A percentile compares a stretch with the other conserved stretches of the same genome.
Evolutionary conservation across 2,329 filamentous ascomycete genomes (phyloP).

Genomic region (Cordyceps javanica): DNA sequence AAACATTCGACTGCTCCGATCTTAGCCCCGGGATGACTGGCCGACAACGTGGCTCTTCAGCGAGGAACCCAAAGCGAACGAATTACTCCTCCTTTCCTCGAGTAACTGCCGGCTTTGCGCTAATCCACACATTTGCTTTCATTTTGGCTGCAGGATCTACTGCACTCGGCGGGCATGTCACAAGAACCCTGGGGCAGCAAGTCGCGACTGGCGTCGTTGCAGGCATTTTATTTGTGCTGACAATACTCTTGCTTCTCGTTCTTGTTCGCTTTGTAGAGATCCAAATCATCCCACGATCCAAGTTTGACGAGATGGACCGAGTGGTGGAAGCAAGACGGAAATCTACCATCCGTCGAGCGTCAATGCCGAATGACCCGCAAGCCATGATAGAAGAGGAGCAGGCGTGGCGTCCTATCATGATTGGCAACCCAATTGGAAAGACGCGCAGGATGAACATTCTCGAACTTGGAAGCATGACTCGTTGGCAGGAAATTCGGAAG

Average conservation of each 20-base stretch:
- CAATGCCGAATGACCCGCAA: constrained; percentile 31
- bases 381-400: constrained; percentile 44
- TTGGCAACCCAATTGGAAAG: constrained; percentile 65
- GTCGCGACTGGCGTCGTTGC: constrained; percentile 63
- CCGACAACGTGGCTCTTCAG: constrained; percentile 37
- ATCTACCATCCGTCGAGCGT: constrained; percentile 40
- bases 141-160: constrained; percentile 63
- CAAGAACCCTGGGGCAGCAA: constrained; percentile 60
- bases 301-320: constrained; percentile 47
- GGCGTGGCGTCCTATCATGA: constrained; percentile 63
- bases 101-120: constrained; percentile 64
- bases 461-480: constrained; percentile 60
- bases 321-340: constrained; percentile 43
- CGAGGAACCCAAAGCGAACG: constrained; percentile 41
- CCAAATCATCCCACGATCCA: constrained; percentile 62
- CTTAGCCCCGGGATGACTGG: constrained; percentile 65
- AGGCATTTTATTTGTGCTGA: constrained; percentile 58
- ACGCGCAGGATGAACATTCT: constrained; percentile 64
- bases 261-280: constrained; percentile 60
- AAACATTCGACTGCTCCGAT: constrained; percentile 75
- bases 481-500: constrained; percentile 67
- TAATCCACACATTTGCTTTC: constrained; percentile 64
- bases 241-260: constrained; percentile 54
- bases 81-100: constrained; percentile 74
- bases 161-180: constrained; percentile 61